A percentile compares a stretch with the other conserved stretches of the same genome.
phyloP scores from a whole-genome alignment of 140 eudicot species.

The Stevia rebaudiana region DNA sequence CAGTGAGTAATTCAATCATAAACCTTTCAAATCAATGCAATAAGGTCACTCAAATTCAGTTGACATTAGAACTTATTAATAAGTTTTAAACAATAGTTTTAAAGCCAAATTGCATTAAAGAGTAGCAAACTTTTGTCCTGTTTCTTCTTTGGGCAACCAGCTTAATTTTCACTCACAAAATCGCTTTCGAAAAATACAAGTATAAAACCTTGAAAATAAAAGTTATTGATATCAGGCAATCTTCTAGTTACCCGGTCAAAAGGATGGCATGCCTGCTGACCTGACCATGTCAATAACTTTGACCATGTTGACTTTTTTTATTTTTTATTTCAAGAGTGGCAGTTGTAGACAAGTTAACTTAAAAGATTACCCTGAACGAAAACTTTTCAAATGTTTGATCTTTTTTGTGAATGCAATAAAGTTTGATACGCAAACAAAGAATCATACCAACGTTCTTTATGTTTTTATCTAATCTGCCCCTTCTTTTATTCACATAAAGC shows the following conservation, averaged over 20 bases:
- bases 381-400: not conserved
- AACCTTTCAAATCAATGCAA: conserved; percentile 3
- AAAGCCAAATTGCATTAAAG: not conserved
- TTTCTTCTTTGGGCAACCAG: not conserved
- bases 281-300: not conserved
- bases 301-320: not conserved
- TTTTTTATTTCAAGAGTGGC: not conserved
- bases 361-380: not conserved
- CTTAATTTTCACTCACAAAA: not conserved
- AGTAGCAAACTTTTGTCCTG: not conserved
- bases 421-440: not conserved
- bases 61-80: not conserved
- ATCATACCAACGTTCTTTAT: not conserved
- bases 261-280: not conserved
- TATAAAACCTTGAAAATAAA: not conserved
- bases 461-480: not conserved
- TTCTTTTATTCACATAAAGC: not conserved
- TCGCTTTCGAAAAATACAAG: not conserved
- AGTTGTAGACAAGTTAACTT: not conserved
- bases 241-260: not conserved
- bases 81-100: not conserved
- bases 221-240: not conserved
- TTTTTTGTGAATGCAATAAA: not conserved
- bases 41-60: not conserved
- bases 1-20: conserved; percentile 53